Base-by-base conservation (phyloP, 2,329 filamentous ascomycete genomes). In the Cytospora chrysosperma region DNA sequence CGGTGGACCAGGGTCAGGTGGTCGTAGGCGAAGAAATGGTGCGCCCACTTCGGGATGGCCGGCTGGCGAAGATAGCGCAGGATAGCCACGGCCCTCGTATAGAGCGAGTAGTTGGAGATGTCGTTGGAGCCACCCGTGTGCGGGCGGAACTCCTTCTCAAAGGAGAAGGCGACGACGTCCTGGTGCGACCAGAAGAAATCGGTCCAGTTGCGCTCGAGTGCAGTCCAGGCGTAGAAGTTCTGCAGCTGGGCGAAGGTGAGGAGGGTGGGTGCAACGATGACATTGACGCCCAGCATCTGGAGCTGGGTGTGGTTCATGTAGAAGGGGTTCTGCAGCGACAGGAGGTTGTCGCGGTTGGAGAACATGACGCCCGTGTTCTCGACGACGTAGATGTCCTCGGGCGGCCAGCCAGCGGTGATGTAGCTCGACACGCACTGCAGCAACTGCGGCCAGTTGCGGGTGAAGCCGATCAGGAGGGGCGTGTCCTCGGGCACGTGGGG, bases 171-270 rank as follows among this genome's bases (percentile, higher is more conserved):
- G 0, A 81, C 75, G 8, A 83, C 76, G 68, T 85, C 82, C 76
- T 82, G 82, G 69, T 84, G 82, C 19, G 75, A 77, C 77, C 81
- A 84, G 71, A 82, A 85, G 71, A 80, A 85, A 68, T 80, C 75
- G 1, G 74, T 72, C 79, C 81, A 84, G 27, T 76, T 70, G 24
- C 76, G 71, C 34, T 77, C 69, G 47, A 79, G 75, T 1, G 79
- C 76, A 13, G 76, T 76, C 40, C 72, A 77, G 43, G 84, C 71
- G 70, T 79, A 82, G 72, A 80, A 83, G 69, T 85, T 85, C 67
- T 85, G 82, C 51, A 84, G 72, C 69, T 85, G 82, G 1, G 82
- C 78, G 67, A 84, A 85, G 53, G 72, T 79, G 66, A 84, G 73
- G 2, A 84, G 75, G 6, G 80, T 81, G 5, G 82, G 81, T 1